Conservation (phyloP, 345 rosid species). For the Angophora floribunda region DNA sequence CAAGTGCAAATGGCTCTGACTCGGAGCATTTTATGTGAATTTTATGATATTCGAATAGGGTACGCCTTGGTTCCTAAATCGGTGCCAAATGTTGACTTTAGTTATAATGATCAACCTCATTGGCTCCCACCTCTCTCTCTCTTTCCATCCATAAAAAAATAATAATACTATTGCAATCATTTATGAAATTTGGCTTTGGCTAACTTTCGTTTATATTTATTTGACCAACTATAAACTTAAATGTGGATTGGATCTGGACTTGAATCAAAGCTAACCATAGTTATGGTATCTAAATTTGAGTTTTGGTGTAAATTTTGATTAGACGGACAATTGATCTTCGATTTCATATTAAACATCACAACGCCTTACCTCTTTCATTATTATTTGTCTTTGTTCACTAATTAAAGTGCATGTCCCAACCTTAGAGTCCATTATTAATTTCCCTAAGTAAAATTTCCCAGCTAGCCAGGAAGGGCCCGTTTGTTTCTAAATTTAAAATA, state of each 20-base stretch:
- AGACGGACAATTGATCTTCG: not conserved
- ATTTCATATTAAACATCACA: not conserved
- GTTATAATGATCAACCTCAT: not conserved
- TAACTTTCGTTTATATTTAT: not conserved
- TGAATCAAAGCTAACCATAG: not conserved
- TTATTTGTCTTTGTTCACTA: not conserved
- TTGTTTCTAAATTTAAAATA: not conserved
- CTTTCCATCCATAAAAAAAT: not conserved
- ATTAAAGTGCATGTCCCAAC: not conserved
- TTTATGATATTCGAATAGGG: not conserved
- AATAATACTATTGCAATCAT: not conserved
- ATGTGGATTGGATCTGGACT: not conserved
- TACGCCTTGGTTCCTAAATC: not conserved
- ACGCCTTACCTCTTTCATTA: not conserved
- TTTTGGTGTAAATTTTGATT: not conserved
- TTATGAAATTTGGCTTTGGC: not conserved
- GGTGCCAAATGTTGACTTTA: not conserved
- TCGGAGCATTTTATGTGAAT: not conserved
- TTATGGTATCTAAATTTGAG: not conserved
- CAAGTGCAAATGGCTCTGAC: not conserved
- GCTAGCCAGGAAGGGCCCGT: not conserved
- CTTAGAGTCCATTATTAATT: not conserved
- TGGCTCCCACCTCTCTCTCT: not conserved
- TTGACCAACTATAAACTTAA: not conserved
- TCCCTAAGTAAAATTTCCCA: not conserved